Conservation (phyloP, 2,329 filamentous ascomycete genomes). For the Sordariomycetes sp. region DNA sequence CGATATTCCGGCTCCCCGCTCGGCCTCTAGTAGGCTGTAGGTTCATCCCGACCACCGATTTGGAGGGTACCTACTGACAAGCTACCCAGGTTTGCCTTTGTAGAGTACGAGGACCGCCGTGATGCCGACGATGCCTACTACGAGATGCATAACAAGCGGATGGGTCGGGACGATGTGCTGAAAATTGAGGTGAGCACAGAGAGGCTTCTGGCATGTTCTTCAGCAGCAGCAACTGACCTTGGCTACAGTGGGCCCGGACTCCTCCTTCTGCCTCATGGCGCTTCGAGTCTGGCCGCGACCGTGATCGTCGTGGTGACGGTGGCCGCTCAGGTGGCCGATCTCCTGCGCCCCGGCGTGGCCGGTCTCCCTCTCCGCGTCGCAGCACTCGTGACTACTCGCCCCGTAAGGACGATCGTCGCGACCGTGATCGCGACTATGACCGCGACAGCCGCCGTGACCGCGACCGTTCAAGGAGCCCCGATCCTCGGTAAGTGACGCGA, state of each 20-base stretch:
- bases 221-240: too few species aligned
- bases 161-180: conserved; percentile 87
- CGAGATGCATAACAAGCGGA: conserved; percentile 99
- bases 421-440: conserved; percentile 71
- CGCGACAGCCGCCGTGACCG: conserved; percentile 67
- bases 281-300: conserved; percentile 85
- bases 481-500: conserved; percentile 41
- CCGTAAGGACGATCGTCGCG: conserved; percentile 75
- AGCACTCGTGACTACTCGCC: conserved; percentile 75
- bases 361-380: conserved; percentile 71
- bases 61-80: conserved; percentile 1
- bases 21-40: conserved; percentile 90
- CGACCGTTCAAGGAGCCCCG: conserved; percentile 67
- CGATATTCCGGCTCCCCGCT: conserved; percentile 93
- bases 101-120: conserved; percentile 96
- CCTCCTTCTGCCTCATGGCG: conserved; percentile 97
- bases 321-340: conserved; percentile 39
- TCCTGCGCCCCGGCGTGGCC: conserved; percentile 57
- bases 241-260: conserved; percentile 89
- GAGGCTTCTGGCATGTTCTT: too few species aligned
- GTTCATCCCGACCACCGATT: conserved; percentile 28
- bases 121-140: conserved; percentile 99
- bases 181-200: conserved; percentile 98
- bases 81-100: conserved; percentile 73
- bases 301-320: conserved; percentile 41